Base-by-base conservation (phyloP, 768 basidiomycete species). In the Lanmaoa pseudosensibilis region DNA sequence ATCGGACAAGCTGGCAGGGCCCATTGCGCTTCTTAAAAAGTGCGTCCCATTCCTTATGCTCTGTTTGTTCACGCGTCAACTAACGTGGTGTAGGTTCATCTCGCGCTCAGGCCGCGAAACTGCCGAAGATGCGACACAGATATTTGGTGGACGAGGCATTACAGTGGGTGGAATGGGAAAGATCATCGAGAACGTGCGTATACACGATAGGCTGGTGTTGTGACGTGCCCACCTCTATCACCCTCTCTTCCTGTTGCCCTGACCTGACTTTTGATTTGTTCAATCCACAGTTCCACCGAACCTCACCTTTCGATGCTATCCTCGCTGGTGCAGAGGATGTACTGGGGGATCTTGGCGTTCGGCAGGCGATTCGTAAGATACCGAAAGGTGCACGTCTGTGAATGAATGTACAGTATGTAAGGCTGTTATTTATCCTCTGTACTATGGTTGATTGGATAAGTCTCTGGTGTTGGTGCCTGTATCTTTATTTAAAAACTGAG, bases 11-110 rank as follows among this genome's bases (percentile, higher is more conserved):
- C 76, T 97, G 11, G 94, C 94, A n/a, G 93, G 90, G 3, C 83
- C 87, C 5, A 93, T 96, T 64, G 94, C 87, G 13, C 79, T 96
- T 45, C 78, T 94, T 65, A 98, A 98, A 74, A 88, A 92, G 89
- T 91, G 61, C 61, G 86, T 73, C 46, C 11, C 19, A 44, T 45
- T 37, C 9, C 46, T 19, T 33, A 16, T 15, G 3, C 3, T 23
- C 7, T 32, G 32, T 37, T 33, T 25, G 16, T 37, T 43, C 15
- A 19, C 19, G 5, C 57, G 59, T 51, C 61, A 16, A 60, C 38
- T 39, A 33, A 49, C 34, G 39, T 18, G 44, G 13, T 52, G 18
- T 60, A 90, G 88, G 68, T 88, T 83, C 63, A 82, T 90, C 32
- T 85, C 88, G 12, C 77, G 80, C 38, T 79, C 83, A 30, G 71